Conservation (phyloP, 495 filamentous ascomycete species). For the Penicillium daleae region DNA sequence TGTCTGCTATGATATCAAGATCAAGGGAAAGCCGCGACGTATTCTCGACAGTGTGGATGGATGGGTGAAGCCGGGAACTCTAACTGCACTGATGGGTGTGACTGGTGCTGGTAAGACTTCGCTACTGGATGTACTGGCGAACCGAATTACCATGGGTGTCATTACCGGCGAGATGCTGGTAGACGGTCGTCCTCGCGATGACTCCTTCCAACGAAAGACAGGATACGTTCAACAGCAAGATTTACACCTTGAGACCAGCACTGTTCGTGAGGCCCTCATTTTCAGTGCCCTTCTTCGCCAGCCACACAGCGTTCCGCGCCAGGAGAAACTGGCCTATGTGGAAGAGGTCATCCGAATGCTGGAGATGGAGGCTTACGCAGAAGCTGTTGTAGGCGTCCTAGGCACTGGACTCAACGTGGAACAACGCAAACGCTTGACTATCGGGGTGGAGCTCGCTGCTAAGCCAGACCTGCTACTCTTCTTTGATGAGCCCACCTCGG, state of each 20-base stretch:
- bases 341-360: conserved; percentile 87
- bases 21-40: background rate
- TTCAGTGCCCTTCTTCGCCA: conserved; percentile 89
- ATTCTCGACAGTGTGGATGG: conserved; percentile 40
- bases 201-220: conserved; percentile 85
- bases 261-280: conserved; percentile 78
- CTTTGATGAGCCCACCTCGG: conserved; percentile 67
- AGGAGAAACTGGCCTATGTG: conserved; percentile 86
- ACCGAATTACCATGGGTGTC: conserved; percentile 51
- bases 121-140: conserved; percentile 48
- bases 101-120: conserved; percentile 65
- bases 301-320: conserved; percentile 64
- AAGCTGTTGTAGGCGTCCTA: conserved; percentile 84
- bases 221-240: conserved; percentile 96
- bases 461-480: conserved; percentile 88
- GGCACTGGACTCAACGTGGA: conserved; percentile 91
- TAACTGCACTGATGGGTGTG: conserved; percentile 65
- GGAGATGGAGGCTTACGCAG: conserved; percentile 81
- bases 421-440: conserved; percentile 85
- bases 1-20: conserved; percentile 6
- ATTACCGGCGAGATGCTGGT: conserved; percentile 56
- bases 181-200: conserved; percentile 58
- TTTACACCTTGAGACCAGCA: conserved; percentile 81
- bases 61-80: conserved; percentile 65
- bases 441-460: conserved; percentile 87